Conservation (phyloP, 2,329 filamentous ascomycete genomes). For the Alternaria consortialis region DNA sequence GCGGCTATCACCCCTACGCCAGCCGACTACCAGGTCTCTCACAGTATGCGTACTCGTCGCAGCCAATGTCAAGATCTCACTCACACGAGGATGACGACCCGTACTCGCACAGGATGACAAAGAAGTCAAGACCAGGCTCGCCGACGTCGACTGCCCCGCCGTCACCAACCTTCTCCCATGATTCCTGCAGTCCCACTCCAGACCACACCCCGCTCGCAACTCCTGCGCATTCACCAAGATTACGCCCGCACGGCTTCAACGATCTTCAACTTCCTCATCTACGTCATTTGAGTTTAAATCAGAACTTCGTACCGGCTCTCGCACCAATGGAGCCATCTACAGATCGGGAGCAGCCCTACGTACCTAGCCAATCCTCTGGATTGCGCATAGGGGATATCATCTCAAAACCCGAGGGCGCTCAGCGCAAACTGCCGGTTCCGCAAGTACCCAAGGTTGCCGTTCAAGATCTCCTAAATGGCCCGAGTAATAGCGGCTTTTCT, state of each 20-base stretch:
- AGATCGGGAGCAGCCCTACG: conserved; percentile 67
- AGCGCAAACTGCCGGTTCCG: conserved; percentile 89
- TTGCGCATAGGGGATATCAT: conserved; percentile 93
- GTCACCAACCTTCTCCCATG: conserved; percentile 94
- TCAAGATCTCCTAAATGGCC: conserved; percentile 78
- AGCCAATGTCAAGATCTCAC: conserved; percentile 91
- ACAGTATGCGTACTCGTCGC: conserved; percentile 67
- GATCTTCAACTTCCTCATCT: conserved; percentile 88
- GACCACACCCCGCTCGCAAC: conserved; percentile 99
- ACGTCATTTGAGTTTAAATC: conserved; percentile 73
- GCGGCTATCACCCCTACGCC: conserved; percentile 58
- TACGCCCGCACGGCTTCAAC: conserved; percentile 76
- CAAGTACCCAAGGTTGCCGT: conserved; percentile 90
- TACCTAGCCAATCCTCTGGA: conserved; percentile 67
- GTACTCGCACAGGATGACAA: conserved; percentile 77
- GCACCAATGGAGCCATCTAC: conserved; percentile 75
- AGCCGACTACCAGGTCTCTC: conserved; percentile 68
- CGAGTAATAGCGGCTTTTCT: conserved; percentile 66
- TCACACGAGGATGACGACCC: conserved; percentile 85
- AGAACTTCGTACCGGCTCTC: conserved; percentile 66
- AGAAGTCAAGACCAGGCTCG: conserved; percentile 91
- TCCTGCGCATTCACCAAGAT: conserved; percentile 90
- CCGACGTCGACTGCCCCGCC: conserved; percentile 95
- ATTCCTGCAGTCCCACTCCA: conserved; percentile 92
- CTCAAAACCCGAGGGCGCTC: conserved; percentile 83